phyloP scores from a whole-genome alignment of 164 flowering plant genomes.

The Euptelea pleiosperma region DNA sequence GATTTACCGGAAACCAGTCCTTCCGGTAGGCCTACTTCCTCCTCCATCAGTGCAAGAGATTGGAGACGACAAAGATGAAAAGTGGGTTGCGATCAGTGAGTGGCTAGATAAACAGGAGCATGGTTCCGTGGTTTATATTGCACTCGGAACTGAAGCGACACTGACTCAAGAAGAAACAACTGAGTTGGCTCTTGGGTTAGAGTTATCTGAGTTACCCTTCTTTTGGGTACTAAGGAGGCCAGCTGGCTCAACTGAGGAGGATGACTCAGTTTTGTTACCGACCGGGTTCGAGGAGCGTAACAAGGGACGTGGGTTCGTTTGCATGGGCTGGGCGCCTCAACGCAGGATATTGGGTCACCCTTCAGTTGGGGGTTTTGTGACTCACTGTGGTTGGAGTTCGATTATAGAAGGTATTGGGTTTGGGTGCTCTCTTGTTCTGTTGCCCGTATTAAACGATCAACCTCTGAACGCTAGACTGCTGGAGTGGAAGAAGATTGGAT shows the following conservation, averaged over 20 bases:
- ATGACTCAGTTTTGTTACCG: constrained; percentile 18
- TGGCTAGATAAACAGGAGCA: constrained; percentile 13
- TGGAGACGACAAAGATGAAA: not conserved
- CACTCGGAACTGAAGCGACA: constrained; percentile 33
- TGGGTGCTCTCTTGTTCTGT: constrained; percentile 28
- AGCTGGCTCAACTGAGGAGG: not conserved
- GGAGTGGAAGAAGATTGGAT: constrained; percentile 24
- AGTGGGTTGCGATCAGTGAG: constrained; percentile 10
- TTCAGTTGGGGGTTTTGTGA: constrained; percentile 39
- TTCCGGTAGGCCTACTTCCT: constrained; percentile 29
- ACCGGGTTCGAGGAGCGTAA: constrained; percentile 33
- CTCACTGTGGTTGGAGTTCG: constrained; percentile 48
- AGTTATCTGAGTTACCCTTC: constrained; percentile 32
- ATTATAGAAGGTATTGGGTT: constrained; percentile 32
- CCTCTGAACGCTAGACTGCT: constrained; percentile 25
- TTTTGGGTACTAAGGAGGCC: constrained; percentile 36
- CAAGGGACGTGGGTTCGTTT: constrained; percentile 24
- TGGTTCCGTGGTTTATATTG: constrained; percentile 25
- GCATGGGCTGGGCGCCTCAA: constrained; percentile 44
- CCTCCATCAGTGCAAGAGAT: constrained; percentile 11
- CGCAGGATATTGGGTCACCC: constrained; percentile 33
- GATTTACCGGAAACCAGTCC: constrained; percentile 13
- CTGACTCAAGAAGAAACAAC: constrained; percentile 20
- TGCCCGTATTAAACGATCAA: constrained; percentile 36
- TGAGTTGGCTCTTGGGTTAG: constrained; percentile 32